Conservation (phyloP, 202 grass and related monocot species). For the Digitaria exilis region DNA sequence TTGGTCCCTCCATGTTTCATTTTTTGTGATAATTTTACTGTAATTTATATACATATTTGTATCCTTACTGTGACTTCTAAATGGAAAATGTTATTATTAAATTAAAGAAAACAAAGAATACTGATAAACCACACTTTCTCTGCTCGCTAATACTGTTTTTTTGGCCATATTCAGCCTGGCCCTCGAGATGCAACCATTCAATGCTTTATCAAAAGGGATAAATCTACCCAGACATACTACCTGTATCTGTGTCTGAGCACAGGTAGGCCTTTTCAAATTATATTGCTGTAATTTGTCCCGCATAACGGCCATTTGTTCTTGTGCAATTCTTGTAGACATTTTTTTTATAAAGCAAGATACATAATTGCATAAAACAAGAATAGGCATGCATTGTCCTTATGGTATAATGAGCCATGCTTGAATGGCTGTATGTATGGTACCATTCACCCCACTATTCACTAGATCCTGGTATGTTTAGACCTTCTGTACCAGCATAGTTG, state of each 20-base stretch:
- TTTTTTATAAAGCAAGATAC: conserved; percentile 5
- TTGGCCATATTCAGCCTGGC: conserved; percentile 65
- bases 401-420: background rate
- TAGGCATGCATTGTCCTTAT: background rate
- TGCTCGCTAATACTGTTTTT: conserved; percentile 42
- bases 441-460: conserved; percentile 8
- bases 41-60: background rate
- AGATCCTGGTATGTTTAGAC: background rate
- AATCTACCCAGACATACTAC: conserved; percentile 92
- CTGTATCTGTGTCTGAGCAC: conserved; percentile 91
- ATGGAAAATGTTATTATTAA: background rate
- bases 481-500: background rate
- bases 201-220: conserved; percentile 97
- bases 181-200: conserved; percentile 80
- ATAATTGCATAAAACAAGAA: conserved; percentile 9
- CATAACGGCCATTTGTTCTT: background rate
- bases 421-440: background rate
- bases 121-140: background rate
- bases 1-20: conserved; percentile 1
- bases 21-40: background rate
- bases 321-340: conserved; percentile 6
- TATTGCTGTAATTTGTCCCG: conserved; percentile 5
- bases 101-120: background rate
- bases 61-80: background rate
- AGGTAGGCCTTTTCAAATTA: conserved; percentile 52